phyloP scores from a whole-genome alignment of 306 rosid species.

The Dalbergia cochinchinensis region DNA sequence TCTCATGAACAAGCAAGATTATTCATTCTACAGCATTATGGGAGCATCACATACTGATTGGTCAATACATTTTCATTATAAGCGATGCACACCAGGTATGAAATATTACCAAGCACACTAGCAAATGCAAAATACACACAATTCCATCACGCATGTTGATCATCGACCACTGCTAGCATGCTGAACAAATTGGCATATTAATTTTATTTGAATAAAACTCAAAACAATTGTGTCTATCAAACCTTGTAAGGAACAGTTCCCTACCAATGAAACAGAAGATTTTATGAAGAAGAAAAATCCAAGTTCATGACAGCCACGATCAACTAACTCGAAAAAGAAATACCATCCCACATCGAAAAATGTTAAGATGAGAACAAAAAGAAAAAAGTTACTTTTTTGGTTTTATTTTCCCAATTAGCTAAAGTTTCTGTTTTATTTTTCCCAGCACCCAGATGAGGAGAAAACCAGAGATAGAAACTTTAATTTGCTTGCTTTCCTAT shows the following conservation, averaged over 20 bases:
- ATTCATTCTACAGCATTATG: neutral
- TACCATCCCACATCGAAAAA: constrained; percentile 18
- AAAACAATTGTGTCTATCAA: constrained; percentile 11
- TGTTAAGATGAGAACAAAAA: neutral
- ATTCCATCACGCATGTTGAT: constrained; percentile 32
- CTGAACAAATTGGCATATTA: constrained; percentile 6
- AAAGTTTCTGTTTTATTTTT: constrained; percentile 24
- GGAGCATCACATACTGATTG: constrained; percentile 20
- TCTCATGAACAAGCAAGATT: constrained; percentile 10
- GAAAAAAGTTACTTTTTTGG: neutral
- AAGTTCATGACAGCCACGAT: neutral
- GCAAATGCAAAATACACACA: neutral
- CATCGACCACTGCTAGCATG: neutral
- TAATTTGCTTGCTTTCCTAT: constrained; percentile 11
- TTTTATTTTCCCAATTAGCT: constrained; percentile 15
- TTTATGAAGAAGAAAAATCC: neutral
- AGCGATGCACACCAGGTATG: constrained; percentile 4
- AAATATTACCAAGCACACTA: constrained; percentile 27
- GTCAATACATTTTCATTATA: neutral
- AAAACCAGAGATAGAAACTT: constrained; percentile 45
- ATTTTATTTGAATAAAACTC: constrained; percentile 21
- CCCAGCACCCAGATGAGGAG: constrained; percentile 45
- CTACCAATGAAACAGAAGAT: constrained; percentile 57
- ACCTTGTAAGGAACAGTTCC: constrained; percentile 39
- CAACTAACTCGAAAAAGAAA: neutral